Evolutionary conservation across 495 filamentous ascomycete species (phyloP), one percentile per base, ranked within the genome.

Genomic region (Podospora didyma): DNA sequence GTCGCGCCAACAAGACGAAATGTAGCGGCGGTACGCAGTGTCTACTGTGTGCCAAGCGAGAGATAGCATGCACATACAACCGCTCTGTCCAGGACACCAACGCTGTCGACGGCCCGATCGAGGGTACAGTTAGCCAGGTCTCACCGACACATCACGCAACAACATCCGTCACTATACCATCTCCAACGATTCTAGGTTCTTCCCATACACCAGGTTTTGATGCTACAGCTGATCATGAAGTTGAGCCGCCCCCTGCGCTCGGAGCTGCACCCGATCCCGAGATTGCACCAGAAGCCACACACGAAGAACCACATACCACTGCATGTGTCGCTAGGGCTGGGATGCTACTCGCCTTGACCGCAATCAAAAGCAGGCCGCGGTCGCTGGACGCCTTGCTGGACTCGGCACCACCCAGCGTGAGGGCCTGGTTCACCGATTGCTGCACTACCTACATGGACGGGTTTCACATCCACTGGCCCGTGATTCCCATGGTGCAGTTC

Each of bases 11-110:
- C 35, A 69, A 69, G 51, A 65, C 60, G 2, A 65, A 64, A 26
- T 71, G 68, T 54, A 60, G 66, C 49, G 66, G 66, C 23, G 54
- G 55, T 20, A 34, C 60, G 19, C 56, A 52, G 41, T 71, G 68
- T 53, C 54, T 58, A 10, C 59, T 48, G 14, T 71, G 68, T 31
- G 23, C 42, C 10, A 65, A 61, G 45, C 56, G 59, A 48, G 59
- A 57, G 0, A 51, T 64, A 14, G 56, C 57, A 2, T 71, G 68
- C 51, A 59, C 51, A 3, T 68, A 66, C 51, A n/a, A 49, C 35
- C 22, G 31, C 21, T 9, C 50, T 42, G 9, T 21, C n/a, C n/a
- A n/a, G n/a, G n/a, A n/a, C n/a, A n/a, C n/a, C n/a, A n/a, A n/a
- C n/a, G 12, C 14, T 10, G 20, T 11, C 28, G 24, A 2, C 5